Conservation (phyloP, 495 filamentous ascomycete species). For the Aspergillus indologenus region DNA sequence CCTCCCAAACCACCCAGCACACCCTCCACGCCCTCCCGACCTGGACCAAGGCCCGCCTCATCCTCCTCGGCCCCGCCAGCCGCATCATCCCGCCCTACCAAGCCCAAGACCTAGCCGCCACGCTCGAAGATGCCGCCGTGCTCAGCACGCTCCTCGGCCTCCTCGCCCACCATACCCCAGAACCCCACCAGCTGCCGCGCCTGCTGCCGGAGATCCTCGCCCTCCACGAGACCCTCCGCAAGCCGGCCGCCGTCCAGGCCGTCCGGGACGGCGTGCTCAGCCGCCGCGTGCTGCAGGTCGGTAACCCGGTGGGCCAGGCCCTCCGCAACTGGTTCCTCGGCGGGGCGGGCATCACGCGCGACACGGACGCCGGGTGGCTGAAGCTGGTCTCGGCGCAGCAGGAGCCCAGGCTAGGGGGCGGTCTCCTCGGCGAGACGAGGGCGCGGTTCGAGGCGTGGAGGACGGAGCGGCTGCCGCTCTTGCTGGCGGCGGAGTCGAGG, state of each 20-base stretch:
- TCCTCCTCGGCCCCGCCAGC: slow-evolving; percentile 4
- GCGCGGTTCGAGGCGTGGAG: slow-evolving; percentile 1
- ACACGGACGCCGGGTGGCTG: slow-evolving; percentile 4
- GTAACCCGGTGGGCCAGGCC: not conserved
- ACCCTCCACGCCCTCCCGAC: not conserved
- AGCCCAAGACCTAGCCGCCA: slow-evolving; percentile 1
- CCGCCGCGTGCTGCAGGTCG: not conserved
- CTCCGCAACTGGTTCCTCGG: not conserved
- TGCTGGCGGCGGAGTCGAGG: not conserved
- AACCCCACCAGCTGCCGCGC: not conserved
- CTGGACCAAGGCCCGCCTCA: not conserved
- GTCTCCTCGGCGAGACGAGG: too few species aligned
- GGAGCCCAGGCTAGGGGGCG: not conserved
- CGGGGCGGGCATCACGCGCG: not conserved
- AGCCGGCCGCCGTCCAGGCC: not conserved
- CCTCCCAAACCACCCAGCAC: not conserved
- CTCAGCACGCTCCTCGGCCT: slow-evolving; percentile 2
- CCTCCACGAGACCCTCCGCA: slow-evolving; percentile 5
- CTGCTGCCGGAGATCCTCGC: not conserved
- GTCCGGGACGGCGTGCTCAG: not conserved
- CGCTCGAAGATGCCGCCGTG: slow-evolving; percentile 1
- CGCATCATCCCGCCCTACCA: slow-evolving; percentile 3
- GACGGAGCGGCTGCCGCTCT: not conserved
- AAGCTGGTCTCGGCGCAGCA: not conserved
- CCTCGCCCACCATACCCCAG: not conserved